Percentiles rank a stretch among this genome's conserved stretches.
Conservation (phyloP, 768 basidiomycete genomes). For the Podaxis rugospora region DNA sequence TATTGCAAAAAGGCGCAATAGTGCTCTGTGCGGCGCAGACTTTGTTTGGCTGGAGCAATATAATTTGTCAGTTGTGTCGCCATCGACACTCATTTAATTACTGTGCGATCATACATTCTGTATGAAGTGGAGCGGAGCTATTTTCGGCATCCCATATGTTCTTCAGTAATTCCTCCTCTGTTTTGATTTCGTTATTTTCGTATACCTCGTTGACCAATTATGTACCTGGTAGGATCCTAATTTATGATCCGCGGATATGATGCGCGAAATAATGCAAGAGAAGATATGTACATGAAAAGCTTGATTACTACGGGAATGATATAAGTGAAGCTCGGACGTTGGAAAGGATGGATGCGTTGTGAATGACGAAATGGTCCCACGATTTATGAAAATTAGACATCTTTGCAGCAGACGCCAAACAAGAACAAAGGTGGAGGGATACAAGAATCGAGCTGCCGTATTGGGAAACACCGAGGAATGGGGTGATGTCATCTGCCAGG, state of each 20-base stretch:
- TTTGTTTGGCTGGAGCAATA: not conserved
- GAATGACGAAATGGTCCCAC: not conserved
- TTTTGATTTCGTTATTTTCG: not conserved
- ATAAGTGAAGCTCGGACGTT: not conserved
- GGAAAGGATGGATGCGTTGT: not conserved
- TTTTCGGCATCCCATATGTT: not conserved
- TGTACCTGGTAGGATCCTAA: not conserved
- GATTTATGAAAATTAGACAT: not conserved
- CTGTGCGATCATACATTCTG: not conserved
- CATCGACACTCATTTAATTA: not conserved
- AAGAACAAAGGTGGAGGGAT: not conserved
- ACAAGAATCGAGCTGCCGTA: too few species aligned
- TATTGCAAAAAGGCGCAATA: not conserved
- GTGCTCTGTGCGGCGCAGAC: not conserved
- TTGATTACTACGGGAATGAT: not conserved
- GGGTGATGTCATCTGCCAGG: conserved; percentile 3
- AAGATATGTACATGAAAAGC: too few species aligned
- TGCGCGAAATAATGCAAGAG: not conserved
- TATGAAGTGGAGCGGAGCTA: not conserved
- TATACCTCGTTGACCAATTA: not conserved
- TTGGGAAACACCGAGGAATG: not conserved
- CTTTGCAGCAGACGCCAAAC: not conserved
- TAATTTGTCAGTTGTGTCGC: not conserved
- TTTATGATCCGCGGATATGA: not conserved
- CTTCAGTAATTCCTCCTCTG: too few species aligned